Conservation (phyloP, 2,329 filamentous ascomycete species). For the Fusarium camptoceras region DNA sequence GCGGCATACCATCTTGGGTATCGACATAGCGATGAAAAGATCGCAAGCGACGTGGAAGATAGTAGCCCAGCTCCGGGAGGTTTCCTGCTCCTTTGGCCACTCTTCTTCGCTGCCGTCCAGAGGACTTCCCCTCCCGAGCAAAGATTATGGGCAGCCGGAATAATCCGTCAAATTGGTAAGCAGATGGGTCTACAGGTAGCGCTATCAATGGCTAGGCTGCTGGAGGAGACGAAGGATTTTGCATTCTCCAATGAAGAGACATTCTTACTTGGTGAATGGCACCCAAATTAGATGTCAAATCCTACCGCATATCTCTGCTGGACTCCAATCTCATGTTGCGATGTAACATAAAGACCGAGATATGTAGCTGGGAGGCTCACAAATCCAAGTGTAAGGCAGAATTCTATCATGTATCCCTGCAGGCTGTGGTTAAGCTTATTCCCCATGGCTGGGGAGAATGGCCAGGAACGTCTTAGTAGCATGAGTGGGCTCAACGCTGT, state of each 20-base stretch:
- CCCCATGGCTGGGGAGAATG: neutral
- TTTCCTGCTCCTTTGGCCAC: constrained; percentile 34
- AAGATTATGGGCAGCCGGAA: constrained; percentile 26
- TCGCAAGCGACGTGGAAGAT: neutral
- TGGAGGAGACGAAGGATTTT: constrained; percentile 19
- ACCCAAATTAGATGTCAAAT: constrained; percentile 15
- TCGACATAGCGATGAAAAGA: neutral
- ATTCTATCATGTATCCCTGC: neutral
- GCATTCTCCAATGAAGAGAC: constrained; percentile 38
- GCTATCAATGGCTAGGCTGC: constrained; percentile 31
- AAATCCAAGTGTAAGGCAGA: neutral
- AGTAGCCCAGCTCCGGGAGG: constrained; percentile 21
- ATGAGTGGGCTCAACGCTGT: neutral
- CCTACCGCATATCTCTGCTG: neutral
- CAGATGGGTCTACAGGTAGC: constrained; percentile 39
- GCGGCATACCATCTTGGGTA: constrained; percentile 35
- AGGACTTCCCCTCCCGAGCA: constrained; percentile 26
- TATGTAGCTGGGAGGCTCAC: neutral
- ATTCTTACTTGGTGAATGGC: constrained; percentile 32
- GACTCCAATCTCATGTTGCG: neutral
- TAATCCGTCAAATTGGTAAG: constrained; percentile 27
- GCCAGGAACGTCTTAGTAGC: neutral
- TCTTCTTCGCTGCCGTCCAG: constrained; percentile 32
- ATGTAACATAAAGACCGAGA: neutral
- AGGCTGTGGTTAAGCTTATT: neutral